These are phyloP conservation scores for Alternaria solani DNA, from an alignment of 2,329 filamentous ascomycete species.

Conservation along the genomic window DNA sequence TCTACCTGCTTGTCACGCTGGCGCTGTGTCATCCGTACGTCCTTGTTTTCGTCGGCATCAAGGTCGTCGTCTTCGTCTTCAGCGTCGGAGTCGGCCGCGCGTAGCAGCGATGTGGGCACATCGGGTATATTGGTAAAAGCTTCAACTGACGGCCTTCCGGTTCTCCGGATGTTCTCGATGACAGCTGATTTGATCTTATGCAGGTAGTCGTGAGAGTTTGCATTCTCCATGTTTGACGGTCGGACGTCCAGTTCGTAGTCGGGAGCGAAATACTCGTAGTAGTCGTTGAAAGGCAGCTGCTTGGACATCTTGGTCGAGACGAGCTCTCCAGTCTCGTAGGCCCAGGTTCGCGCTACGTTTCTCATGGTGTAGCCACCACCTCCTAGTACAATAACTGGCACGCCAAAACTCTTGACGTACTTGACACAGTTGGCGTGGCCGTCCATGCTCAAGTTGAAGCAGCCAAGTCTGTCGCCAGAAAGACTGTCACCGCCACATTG, in stretches of 20 bases:
- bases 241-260: slow-evolving; percentile 75
- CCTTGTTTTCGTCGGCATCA: slow-evolving; percentile 87
- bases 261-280: slow-evolving; percentile 81
- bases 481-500: slow-evolving; percentile 74
- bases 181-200: slow-evolving; percentile 73
- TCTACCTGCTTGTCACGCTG: slow-evolving; percentile 81
- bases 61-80: slow-evolving; percentile 71
- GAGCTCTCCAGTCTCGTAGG: slow-evolving; percentile 76
- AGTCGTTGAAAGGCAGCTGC: slow-evolving; percentile 94
- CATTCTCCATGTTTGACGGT: slow-evolving; percentile 76
- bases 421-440: slow-evolving; percentile 75
- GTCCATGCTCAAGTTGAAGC: slow-evolving; percentile 75
- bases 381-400: slow-evolving; percentile 71
- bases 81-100: slow-evolving; percentile 69
- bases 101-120: slow-evolving; percentile 57
- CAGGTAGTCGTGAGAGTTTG: slow-evolving; percentile 72
- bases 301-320: slow-evolving; percentile 82
- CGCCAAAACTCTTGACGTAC: slow-evolving; percentile 72
- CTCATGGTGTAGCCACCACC: slow-evolving; percentile 76
- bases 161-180: slow-evolving; percentile 71
- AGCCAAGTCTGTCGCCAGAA: slow-evolving; percentile 71
- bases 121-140: slow-evolving; percentile 65
- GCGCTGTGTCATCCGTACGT: slow-evolving; percentile 81
- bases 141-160: slow-evolving; percentile 64
- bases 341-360: slow-evolving; percentile 69